Percentiles rank a stretch among this genome's conserved stretches.
phyloP scores from a whole-genome alignment of 1,139 yeast species.

The Scheffersomyces insectosa region DNA sequence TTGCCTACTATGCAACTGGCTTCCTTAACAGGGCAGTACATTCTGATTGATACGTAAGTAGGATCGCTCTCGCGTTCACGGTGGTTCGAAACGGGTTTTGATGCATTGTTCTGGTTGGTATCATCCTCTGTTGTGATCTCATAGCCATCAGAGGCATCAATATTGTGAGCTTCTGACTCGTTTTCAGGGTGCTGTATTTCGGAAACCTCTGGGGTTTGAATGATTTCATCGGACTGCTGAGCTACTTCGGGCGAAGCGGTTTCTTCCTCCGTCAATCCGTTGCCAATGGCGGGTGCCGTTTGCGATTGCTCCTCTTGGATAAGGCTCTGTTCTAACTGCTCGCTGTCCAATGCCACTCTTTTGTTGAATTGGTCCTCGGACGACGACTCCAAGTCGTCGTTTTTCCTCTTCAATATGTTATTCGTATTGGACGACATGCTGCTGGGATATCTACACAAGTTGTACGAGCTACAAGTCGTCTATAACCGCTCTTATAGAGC shows the following conservation, averaged over 20 bases:
- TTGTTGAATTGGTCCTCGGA: conserved; percentile 46
- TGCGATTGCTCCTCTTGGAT: conserved; percentile 42
- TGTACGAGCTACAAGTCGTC: no score
- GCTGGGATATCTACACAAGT: background rate
- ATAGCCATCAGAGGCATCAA: background rate
- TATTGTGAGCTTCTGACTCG: background rate
- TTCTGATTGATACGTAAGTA: conserved; percentile 64
- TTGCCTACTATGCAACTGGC: conserved; percentile 78
- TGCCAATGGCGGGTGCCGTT: conserved; percentile 40
- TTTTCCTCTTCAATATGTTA: conserved; percentile 64
- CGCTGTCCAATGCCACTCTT: conserved; percentile 72
- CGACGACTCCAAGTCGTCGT: conserved; percentile 51
- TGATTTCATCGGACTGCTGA: background rate
- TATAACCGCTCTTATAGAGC: no score
- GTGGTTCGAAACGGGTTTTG: conserved; percentile 29
- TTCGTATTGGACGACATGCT: conserved; percentile 21
- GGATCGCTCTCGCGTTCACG: conserved; percentile 50
- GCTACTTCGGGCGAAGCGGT: conserved; percentile 6
- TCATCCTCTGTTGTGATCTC: conserved; percentile 1
- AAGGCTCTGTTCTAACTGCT: conserved; percentile 34
- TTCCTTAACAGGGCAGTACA: conserved; percentile 77
- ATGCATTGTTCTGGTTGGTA: conserved; percentile 2
- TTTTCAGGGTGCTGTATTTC: conserved; percentile 3
- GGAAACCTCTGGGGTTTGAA: background rate
- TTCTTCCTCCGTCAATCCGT: conserved; percentile 12